Evolutionary conservation across 1,284 basidiomycete genomes (phyloP), one percentile per base, ranked within the genome.

Genomic region (Ceratobasidium sp.): DNA sequence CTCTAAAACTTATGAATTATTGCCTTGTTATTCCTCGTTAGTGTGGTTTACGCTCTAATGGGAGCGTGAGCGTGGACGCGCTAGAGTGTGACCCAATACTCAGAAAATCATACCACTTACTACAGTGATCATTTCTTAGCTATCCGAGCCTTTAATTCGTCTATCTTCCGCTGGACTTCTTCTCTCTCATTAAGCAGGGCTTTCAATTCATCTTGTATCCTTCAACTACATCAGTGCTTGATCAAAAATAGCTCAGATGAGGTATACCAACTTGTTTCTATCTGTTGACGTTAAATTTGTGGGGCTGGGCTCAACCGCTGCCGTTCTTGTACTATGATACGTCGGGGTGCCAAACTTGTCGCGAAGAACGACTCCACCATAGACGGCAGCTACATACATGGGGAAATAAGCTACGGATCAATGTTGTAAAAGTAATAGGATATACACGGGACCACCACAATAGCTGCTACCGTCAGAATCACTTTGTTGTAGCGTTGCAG

Each of bases 281-380:
- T 69, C 65, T 14, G 13, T 24, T 34, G 48, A 53, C 34, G 5
- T 24, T 11, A 11, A 9, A 5, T 37, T 11, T 4, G 14, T 11
- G 4, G 29, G 46, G 6, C 5, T 29, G 4, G 27, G 5, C 8
- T 66, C 41, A 22, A 29, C 31, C 4, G 48, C 41, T 6, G 39
- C 41, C 22, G 39, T 8, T 29, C 24, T 63, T 14, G 43, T 31
- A 24, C 58, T 29, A 63, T 43, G 61, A 29, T 63, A 43, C 3
- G 64, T 53, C 37, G 64, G 64, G 37, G 51, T 4, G n/a, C 49
- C 49, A 31, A 53, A 56, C 16, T 49, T 56, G 31, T 69, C 65
- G 27, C 53, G 65, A n/a, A 69, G 51, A 5, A 69, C 65, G n/a
- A 69, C 53, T 22, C 66, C 66, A 22, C 66, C 66, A 54, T 71